Percentiles rank a stretch among this genome's conserved stretches.
Evolutionary conservation across 345 rosid genomes (phyloP).

Genomic region (Pugionium cornutum): DNA sequence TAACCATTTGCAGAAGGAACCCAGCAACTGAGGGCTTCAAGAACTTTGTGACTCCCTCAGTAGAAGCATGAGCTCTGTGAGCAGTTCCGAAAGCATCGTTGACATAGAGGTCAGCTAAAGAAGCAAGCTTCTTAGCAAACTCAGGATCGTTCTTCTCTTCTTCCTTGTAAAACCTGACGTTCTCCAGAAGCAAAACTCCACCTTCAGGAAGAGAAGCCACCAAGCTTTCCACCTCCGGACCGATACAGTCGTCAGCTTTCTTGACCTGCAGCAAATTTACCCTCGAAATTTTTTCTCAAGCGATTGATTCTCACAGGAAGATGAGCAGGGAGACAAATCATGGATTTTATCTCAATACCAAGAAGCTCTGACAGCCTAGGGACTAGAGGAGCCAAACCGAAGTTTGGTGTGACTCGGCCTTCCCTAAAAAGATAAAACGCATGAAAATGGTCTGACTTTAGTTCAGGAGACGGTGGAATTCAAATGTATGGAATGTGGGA

Average conservation of each 20-base stretch:
- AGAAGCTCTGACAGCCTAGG: constrained; percentile 88
- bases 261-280: constrained; percentile 52
- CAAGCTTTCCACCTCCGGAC: constrained; percentile 71
- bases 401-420: constrained; percentile 94
- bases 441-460: background rate
- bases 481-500: background rate
- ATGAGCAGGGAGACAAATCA: constrained; percentile 5
- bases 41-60: constrained; percentile 84
- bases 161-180: constrained; percentile 85
- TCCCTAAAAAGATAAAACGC: constrained; percentile 55
- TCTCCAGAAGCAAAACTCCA: constrained; percentile 81
- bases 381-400: constrained; percentile 89
- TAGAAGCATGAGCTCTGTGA: constrained; percentile 94
- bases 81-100: constrained; percentile 95
- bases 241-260: constrained; percentile 83
- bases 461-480: background rate
- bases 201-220: constrained; percentile 72
- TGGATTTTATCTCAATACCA: constrained; percentile 60
- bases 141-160: constrained; percentile 98
- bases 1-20: constrained; percentile 87
- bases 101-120: constrained; percentile 80
- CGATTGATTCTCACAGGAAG: background rate
- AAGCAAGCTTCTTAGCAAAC: constrained; percentile 89
- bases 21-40: constrained; percentile 95
- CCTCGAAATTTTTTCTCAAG: background rate